Evolutionary conservation across 352 stramenopile genomes (phyloP), one percentile per base, ranked within the genome.

Genomic region (Globisporangium yorkense): DNA sequence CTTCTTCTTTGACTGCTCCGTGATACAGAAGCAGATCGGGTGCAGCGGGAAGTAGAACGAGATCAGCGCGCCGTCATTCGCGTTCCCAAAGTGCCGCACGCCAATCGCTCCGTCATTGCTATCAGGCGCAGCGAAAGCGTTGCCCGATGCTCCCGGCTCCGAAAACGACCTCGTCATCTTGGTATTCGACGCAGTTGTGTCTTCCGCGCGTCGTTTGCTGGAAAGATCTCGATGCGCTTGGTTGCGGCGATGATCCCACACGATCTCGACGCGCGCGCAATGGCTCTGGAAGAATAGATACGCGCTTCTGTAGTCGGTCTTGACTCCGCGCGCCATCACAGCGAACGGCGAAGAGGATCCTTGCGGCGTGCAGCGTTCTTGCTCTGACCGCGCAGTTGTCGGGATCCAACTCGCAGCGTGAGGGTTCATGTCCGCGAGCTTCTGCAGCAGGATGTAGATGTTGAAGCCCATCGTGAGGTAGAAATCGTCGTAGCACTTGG

Each of bases 381-480:
- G 29, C 33, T 65, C 46, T 31, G 49, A 15, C n/a, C 54, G 56
- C 1, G 33, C 27, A n/a, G n/a, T 16, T 18, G 20, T 31, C 48
- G 77, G 77, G 9, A 86, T 77, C 75, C 73, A 86, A 33, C 57
- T 67, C 2, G 72, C 65, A 27, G 72, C 51, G 8, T 74, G 56
- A 0, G 72, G 62, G 41, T 84, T 68, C 20, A 63, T 63, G 33
- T 89, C 78, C 8, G 74, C 76, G 16, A 92, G 57, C 29, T 84
- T 75, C 61, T 87, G 79, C 33, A 92, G 71, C 18, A 92, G 53
- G 21, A 92, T 82, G 51, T 86, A 87, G 27, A 92, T 80, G 55
- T 92, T 89, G 54, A 92, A 89, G 1, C 81, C 81, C 75, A 88
- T 88, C 2, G 67, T 71, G 20, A 92, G 55, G 33, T 84, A 88